Percentiles rank a stretch among this genome's conserved stretches.
phyloP scores from a whole-genome alignment of 1,139 yeast species.

The Candida gigantensis region DNA sequence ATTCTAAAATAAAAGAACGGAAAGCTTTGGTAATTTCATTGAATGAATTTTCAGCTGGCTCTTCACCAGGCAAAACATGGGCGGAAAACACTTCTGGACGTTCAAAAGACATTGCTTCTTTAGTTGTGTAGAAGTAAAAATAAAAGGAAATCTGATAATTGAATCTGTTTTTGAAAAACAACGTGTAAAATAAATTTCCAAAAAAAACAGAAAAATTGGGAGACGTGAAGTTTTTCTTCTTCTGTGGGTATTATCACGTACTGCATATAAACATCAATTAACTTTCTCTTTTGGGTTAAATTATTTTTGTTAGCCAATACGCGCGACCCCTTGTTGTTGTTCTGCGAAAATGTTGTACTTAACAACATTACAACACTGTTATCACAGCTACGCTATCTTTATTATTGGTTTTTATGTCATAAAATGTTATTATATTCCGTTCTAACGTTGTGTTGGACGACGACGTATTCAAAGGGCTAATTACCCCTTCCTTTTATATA shows the following conservation, averaged over 20 bases:
- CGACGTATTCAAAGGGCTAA: no score
- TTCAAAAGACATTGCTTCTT: slow-evolving; percentile 64
- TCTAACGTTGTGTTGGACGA: no score
- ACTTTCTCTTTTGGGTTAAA: slow-evolving; percentile 23
- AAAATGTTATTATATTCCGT: no score
- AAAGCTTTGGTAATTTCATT: slow-evolving; percentile 81
- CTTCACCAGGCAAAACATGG: slow-evolving; percentile 82
- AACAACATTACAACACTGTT: no score
- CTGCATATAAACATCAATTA: slow-evolving; percentile 14
- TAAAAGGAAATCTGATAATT: neutral
- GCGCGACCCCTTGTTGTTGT: no score
- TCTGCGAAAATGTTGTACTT: no score
- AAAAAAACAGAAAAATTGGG: slow-evolving; percentile 3
- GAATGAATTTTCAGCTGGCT: slow-evolving; percentile 64
- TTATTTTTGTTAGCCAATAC: slow-evolving; percentile 9
- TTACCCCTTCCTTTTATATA: no score
- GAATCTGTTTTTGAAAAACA: neutral
- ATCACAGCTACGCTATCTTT: no score
- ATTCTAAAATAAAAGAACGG: slow-evolving; percentile 80
- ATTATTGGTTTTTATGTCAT: no score
- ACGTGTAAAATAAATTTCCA: neutral
- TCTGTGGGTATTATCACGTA: no score
- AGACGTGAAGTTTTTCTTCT: neutral
- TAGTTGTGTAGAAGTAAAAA: neutral
- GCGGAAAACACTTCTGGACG: slow-evolving; percentile 81